Percentiles rank a stretch among this genome's conserved stretches.
These are phyloP conservation scores for Crithidia expoeki DNA, from an alignment of 208 protist species.

Conservation along the genomic window DNA sequence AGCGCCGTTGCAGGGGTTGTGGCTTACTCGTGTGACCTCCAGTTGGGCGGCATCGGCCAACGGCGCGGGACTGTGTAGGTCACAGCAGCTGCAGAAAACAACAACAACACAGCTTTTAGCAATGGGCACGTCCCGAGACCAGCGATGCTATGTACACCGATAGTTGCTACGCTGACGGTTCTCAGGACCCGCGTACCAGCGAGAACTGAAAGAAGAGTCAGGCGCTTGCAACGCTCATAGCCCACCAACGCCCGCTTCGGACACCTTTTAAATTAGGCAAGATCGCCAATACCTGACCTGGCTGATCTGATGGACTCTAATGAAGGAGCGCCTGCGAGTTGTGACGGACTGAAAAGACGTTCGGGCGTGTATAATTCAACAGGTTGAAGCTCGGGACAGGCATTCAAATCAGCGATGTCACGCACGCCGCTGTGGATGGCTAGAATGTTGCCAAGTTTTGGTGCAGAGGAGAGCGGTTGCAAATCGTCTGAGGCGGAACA, in stretches of 20 bases:
- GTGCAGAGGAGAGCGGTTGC: background rate
- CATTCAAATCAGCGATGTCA: background rate
- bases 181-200: slow-evolving; percentile 15
- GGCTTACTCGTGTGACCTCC: slow-evolving; percentile 10
- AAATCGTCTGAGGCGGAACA: background rate
- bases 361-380: slow-evolving; percentile 5
- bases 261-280: slow-evolving; percentile 6
- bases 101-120: slow-evolving; percentile 9
- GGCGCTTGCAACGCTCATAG: slow-evolving; percentile 3
- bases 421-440: slow-evolving; percentile 12
- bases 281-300: background rate
- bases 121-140: slow-evolving; percentile 13
- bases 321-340: slow-evolving; percentile 13
- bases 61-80: slow-evolving; percentile 6
- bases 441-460: slow-evolving; percentile 1
- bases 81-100: slow-evolving; percentile 1
- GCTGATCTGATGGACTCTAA: background rate
- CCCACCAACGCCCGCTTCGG: slow-evolving; percentile 7
- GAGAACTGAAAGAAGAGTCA: background rate
- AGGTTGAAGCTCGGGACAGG: background rate
- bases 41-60: background rate
- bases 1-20: background rate
- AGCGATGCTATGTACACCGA: slow-evolving; percentile 2
- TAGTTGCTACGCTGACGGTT: slow-evolving; percentile 5
- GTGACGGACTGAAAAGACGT: background rate